Base-by-base conservation (phyloP, 331 rosid species). In the Pyrus hybrid region DNA sequence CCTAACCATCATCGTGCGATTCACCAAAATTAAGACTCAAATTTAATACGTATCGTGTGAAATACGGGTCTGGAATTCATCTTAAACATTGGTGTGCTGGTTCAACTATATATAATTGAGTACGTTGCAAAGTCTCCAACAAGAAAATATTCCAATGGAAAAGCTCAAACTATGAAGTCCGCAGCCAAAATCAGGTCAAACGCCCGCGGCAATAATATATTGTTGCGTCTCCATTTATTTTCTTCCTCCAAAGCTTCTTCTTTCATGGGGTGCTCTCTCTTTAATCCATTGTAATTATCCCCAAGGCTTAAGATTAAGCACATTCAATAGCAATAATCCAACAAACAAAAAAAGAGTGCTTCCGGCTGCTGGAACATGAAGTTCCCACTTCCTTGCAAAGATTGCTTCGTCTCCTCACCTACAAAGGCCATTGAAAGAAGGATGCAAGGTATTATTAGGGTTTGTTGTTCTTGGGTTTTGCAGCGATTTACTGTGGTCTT, bases 401-500 rank as follows among this genome's bases (percentile, higher is more conserved):
- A 17, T 75, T 91, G 96, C 78, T 86, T 84, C 85, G 74, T 79
- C 7, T 43, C 86, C 26, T 78, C 77, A 28, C 70, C 71, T 7
- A 8, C 4, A 68, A 75, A 73, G 2, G n/a, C 63, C 72, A 72
- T 9, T 26, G 60, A 79, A 18, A 54, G 64, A 41, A 49, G 80
- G 83, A 45, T 70, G 13, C 81, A 35, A n/a, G 97, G 97, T 91
- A 80, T 35, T 13, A 35, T 17, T 43, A 64, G 13, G 49, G 45
- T 71, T 18, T 60, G 60, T 58, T 63, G 17, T 60, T 29, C 54
- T 76, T 65, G 35, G n/a, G n/a, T 20, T 62, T 26, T 80, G 2
- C 37, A 7, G 2, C 28, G 29, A 62, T 80, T 16, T n/a, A 20
- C 21, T 47, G 14, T 13, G 47, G 21, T 60, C 74, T 81, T 75